Evolutionary conservation across 2,329 filamentous ascomycete genomes (phyloP).

Genomic region (Fusarium longipes): DNA sequence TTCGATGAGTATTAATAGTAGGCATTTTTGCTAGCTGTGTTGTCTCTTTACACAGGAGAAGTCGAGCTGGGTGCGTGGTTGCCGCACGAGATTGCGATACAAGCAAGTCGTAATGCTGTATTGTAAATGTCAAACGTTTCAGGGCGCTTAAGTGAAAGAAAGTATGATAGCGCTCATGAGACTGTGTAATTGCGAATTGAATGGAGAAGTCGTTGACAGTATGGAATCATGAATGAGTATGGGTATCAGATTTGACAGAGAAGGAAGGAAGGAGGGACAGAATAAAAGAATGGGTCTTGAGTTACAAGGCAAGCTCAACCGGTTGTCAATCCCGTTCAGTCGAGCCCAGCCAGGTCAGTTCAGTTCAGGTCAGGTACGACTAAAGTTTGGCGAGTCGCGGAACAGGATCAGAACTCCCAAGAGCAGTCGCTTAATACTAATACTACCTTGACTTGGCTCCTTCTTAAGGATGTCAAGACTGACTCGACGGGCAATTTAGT

Average conservation of each 20-base stretch:
- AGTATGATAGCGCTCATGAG: neutral
- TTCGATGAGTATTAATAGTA: slow-evolving; percentile 41
- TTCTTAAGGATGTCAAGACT: slow-evolving; percentile 23
- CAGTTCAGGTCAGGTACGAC: neutral
- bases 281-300: slow-evolving; percentile 32
- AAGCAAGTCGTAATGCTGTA: neutral
- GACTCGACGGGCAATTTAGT: slow-evolving; percentile 41
- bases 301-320: neutral
- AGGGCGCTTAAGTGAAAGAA: neutral
- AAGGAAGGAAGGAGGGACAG: slow-evolving; percentile 22
- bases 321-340: neutral
- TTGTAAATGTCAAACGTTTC: neutral
- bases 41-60: slow-evolving; percentile 1
- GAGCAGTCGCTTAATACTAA: slow-evolving; percentile 43
- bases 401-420: slow-evolving; percentile 5
- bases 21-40: slow-evolving; percentile 34
- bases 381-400: slow-evolving; percentile 15
- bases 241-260: slow-evolving; percentile 9
- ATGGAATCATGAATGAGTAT: slow-evolving; percentile 5
- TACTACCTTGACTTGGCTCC: slow-evolving; percentile 15
- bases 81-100: slow-evolving; percentile 16
- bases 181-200: neutral
- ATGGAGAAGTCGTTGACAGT: slow-evolving; percentile 9
- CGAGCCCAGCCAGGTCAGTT: neutral
- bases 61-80: neutral